Evolutionary conservation across 257 asterid species (phyloP).

Genomic region (Plectranthus barbatus): DNA sequence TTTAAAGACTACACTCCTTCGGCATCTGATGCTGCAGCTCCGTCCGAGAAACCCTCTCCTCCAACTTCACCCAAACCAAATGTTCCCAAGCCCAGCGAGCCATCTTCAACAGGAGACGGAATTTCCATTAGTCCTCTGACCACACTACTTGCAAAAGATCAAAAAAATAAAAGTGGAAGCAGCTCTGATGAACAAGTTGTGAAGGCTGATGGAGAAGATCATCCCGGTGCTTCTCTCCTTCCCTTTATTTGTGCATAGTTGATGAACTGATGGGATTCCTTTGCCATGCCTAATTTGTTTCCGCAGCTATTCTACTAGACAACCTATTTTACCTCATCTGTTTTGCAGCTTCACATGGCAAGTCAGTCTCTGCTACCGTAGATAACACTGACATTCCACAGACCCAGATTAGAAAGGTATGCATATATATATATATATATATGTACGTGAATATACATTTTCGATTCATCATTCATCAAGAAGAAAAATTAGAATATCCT

Average conservation of each 20-base stretch:
- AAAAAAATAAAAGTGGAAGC: constrained; percentile 66
- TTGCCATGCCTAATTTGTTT: background rate
- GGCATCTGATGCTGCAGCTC: constrained; percentile 53
- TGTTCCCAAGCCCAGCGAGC: constrained; percentile 42
- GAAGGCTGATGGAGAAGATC: constrained; percentile 86
- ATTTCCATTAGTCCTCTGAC: constrained; percentile 91
- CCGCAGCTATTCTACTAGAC: background rate
- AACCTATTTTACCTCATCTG: constrained; percentile 20
- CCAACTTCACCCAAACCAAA: constrained; percentile 54
- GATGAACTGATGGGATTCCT: background rate
- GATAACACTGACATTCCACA: constrained; percentile 73
- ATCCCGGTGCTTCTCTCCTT: constrained; percentile 49
- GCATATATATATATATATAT: background rate
- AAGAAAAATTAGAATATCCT: background rate
- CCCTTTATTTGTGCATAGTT: background rate
- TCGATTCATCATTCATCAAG: background rate
- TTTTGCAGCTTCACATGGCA: constrained; percentile 64
- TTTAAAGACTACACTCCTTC: constrained; percentile 64
- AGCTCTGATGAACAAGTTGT: constrained; percentile 82
- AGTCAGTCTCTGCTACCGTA: constrained; percentile 47
- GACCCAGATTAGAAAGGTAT: constrained; percentile 89
- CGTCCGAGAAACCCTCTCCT: constrained; percentile 43
- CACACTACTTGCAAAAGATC: constrained; percentile 72
- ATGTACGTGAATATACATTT: no score
- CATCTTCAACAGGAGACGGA: constrained; percentile 53